Conservation (phyloP, 441 rosid genomes). For the Adansonia rubrostipa region DNA sequence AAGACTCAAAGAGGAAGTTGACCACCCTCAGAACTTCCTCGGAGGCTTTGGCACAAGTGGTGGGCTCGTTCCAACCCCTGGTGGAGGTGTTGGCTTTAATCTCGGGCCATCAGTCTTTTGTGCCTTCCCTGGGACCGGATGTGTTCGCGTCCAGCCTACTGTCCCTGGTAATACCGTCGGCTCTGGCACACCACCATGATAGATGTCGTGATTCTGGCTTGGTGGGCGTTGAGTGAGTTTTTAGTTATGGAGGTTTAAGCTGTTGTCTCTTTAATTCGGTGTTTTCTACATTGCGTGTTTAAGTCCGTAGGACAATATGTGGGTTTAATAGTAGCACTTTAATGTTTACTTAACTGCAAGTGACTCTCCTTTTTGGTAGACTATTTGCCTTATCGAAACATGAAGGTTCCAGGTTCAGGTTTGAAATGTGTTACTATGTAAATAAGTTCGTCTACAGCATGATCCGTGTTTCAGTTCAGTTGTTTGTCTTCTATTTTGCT, state of each 20-base stretch:
- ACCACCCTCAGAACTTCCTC: constrained; percentile 35
- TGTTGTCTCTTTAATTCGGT: background rate
- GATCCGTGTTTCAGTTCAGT: background rate
- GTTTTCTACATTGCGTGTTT: background rate
- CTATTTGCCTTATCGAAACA: background rate
- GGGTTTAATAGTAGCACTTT: background rate
- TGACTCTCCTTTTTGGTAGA: background rate
- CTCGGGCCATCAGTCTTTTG: constrained; percentile 41
- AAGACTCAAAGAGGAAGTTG: constrained; percentile 27
- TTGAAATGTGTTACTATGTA: background rate
- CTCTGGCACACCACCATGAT: constrained; percentile 24
- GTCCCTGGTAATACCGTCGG: constrained; percentile 24
- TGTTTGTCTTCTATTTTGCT: background rate
- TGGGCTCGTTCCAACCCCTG: constrained; percentile 36
- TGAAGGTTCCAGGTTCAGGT: constrained; percentile 13
- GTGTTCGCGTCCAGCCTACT: constrained; percentile 31
- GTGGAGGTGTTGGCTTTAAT: constrained; percentile 34
- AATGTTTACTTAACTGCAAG: background rate
- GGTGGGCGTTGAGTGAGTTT: background rate
- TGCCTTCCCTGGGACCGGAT: constrained; percentile 40
- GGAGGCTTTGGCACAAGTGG: constrained; percentile 39
- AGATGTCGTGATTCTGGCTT: background rate
- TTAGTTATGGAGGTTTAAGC: constrained; percentile 3
- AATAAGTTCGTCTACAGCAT: constrained; percentile 1
- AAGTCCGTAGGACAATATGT: background rate